phyloP scores from a whole-genome alignment of 2,329 filamentous ascomycete genomes.

The Juglanconis sp. region DNA sequence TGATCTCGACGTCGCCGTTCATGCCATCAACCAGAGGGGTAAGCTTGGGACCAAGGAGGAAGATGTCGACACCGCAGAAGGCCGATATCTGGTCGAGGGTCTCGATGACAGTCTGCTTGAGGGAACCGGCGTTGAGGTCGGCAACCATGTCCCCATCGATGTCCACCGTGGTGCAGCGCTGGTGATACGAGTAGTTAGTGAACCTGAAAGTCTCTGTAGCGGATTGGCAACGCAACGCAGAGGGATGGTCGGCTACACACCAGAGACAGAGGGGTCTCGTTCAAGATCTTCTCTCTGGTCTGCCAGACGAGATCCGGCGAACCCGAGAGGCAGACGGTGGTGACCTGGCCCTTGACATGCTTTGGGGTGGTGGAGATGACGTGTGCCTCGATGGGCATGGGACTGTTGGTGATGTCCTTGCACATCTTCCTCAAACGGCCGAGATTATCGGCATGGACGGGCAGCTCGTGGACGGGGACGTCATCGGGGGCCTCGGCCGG shows the following conservation, averaged over 20 bases:
- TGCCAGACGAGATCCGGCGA: slow-evolving; percentile 84
- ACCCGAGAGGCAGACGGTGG: slow-evolving; percentile 88
- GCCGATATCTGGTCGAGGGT: slow-evolving; percentile 83
- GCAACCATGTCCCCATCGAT: slow-evolving; percentile 89
- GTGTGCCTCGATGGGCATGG: slow-evolving; percentile 73
- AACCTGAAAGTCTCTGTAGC: slow-evolving; percentile 26
- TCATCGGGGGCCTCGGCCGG: slow-evolving; percentile 82
- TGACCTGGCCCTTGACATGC: slow-evolving; percentile 64
- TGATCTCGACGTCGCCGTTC: slow-evolving; percentile 76
- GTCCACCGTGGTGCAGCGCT: slow-evolving; percentile 92
- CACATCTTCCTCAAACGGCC: slow-evolving; percentile 76
- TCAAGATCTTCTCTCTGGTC: slow-evolving; percentile 84
- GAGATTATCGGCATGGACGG: slow-evolving; percentile 87
- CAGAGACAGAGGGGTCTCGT: slow-evolving; percentile 87
- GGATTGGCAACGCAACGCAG: slow-evolving; percentile 16
- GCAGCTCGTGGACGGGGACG: slow-evolving; percentile 81
- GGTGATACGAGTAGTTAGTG: slow-evolving; percentile 19
- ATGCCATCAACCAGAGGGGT: slow-evolving; percentile 72
- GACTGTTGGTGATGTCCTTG: slow-evolving; percentile 70
- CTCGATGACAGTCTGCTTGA: slow-evolving; percentile 74
- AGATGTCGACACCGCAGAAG: slow-evolving; percentile 94
- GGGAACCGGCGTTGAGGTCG: slow-evolving; percentile 62
- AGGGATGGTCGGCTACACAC: slow-evolving; percentile 52
- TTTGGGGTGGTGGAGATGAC: slow-evolving; percentile 81
- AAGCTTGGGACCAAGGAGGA: slow-evolving; percentile 86